Base-by-base conservation (phyloP, 164 flowering plant species). In the Vitis rupestris region DNA sequence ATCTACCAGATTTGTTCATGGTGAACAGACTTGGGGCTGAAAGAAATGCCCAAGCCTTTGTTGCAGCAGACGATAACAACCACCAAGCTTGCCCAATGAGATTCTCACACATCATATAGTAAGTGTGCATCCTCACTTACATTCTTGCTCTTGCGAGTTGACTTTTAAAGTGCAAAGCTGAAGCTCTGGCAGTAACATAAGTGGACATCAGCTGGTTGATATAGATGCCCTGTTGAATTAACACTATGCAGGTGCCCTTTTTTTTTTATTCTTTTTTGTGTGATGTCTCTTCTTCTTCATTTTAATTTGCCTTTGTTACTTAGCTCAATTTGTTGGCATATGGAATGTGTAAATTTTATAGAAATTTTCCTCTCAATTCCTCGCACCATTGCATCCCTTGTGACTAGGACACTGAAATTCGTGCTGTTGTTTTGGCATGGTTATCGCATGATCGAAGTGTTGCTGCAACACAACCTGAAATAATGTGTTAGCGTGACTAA, bases 261-360 rank as follows among this genome's bases (percentile, higher is more conserved):
- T 50, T 50, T 17, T 17, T 17, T 17, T 17, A 3, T 4, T 63
- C 62, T 27, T 60, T 65, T 47, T 68, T 58, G 73, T 71, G 61
- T 37, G 29, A 44, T 73, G 56, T 54, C 59, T 64, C 56, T 47
- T 48, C 50, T 70, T 61, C 23, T 60, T 17, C 17, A 17, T 11
- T 16, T 64, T 9, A 8, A 44, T 67, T 67, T 31, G 3, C 59
- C 59, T 67, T 27, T 31, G 12, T 50, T 23, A 19, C 2, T 30
- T 67, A 23, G 14, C 30, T 16, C 29, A 10, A 65, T 64, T 59
- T 60, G 59, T 67, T 58, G 57, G 14, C 49, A 50, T 64, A 51
- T 64, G 56, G 65, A 55, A 57, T 59, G 47, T 64, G 70, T 74
- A 56, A 71, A 74, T 71, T 68, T 31, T 30, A 37, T 72, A 53